These are phyloP conservation scores for Pseudopithomyces maydicus DNA, from an alignment of 2,329 filamentous ascomycete species.

Conservation along the genomic window DNA sequence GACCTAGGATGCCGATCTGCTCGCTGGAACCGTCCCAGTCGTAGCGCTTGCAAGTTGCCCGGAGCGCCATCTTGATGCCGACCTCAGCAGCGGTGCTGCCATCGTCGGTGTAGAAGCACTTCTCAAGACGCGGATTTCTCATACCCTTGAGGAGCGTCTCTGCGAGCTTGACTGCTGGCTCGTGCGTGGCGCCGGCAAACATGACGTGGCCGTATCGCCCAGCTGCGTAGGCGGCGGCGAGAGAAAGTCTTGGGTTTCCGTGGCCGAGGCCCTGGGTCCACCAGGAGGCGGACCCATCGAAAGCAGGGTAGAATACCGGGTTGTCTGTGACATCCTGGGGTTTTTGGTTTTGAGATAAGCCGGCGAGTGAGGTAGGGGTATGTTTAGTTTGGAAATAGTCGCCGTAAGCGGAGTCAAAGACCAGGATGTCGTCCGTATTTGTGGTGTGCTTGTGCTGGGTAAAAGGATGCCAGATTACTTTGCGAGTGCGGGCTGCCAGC, in stretches of 20 bases:
- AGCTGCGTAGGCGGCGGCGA: slow-evolving; percentile 79
- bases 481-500: slow-evolving; percentile 63
- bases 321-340: slow-evolving; percentile 12
- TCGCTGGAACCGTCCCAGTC: slow-evolving; percentile 64
- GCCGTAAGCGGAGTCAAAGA: slow-evolving; percentile 80
- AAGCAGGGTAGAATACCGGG: slow-evolving; percentile 65
- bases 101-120: slow-evolving; percentile 84
- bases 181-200: slow-evolving; percentile 81
- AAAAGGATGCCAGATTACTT: slow-evolving; percentile 81
- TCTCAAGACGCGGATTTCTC: slow-evolving; percentile 67
- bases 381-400: slow-evolving; percentile 73
- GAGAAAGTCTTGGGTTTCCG: slow-evolving; percentile 71
- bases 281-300: slow-evolving; percentile 87
- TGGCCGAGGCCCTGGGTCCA: slow-evolving; percentile 91
- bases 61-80: slow-evolving; percentile 81
- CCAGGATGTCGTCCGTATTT: slow-evolving; percentile 65
- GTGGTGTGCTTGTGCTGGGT: slow-evolving; percentile 74
- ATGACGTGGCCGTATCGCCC: slow-evolving; percentile 87
- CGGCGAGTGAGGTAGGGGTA: slow-evolving; percentile 29
- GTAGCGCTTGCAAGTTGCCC: slow-evolving; percentile 70
- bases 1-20: slow-evolving; percentile 69
- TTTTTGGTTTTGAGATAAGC: not conserved
- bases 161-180: slow-evolving; percentile 74
- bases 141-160: slow-evolving; percentile 65
- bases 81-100: slow-evolving; percentile 84